These are phyloP conservation scores for Alternaria sp. DNA, from an alignment of 2,329 filamentous ascomycete species.

Conservation along the genomic window DNA sequence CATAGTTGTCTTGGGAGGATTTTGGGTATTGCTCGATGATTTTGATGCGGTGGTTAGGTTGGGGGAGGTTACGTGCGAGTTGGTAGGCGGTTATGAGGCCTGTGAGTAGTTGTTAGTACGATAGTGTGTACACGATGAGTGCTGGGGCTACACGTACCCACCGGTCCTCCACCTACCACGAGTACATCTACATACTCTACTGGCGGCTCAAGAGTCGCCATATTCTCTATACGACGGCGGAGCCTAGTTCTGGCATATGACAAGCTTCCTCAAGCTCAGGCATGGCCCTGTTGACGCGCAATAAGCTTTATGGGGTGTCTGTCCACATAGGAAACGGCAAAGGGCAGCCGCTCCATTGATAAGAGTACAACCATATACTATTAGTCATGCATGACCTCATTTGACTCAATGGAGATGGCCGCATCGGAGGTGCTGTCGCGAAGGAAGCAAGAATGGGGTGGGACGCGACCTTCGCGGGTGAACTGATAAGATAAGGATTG, in stretches of 20 bases:
- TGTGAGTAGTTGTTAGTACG: slow-evolving; percentile 2
- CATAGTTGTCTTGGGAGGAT: slow-evolving; percentile 61
- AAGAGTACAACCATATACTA: background rate
- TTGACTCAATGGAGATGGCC: background rate
- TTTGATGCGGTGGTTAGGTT: slow-evolving; percentile 52
- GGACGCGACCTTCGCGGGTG: background rate
- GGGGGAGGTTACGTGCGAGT: slow-evolving; percentile 55
- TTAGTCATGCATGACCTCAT: slow-evolving; percentile 1
- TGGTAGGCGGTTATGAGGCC: slow-evolving; percentile 55
- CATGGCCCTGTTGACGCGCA: slow-evolving; percentile 9
- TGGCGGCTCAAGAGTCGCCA: background rate
- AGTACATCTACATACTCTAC: slow-evolving; percentile 35
- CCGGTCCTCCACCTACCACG: slow-evolving; percentile 54
- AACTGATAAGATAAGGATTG: slow-evolving; percentile 14
- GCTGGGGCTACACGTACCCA: slow-evolving; percentile 44
- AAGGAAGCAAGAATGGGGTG: slow-evolving; percentile 17
- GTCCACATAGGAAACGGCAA: background rate
- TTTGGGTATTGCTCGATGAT: slow-evolving; percentile 62
- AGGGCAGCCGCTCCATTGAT: background rate
- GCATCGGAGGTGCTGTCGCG: background rate
- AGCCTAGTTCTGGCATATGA: background rate
- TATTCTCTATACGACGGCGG: background rate
- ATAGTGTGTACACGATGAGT: background rate
- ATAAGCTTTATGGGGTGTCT: slow-evolving; percentile 1
- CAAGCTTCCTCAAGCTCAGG: background rate